These are phyloP conservation scores for Rubus parviflorus DNA, from an alignment of 306 rosid genomes.

Conservation along the genomic window DNA sequence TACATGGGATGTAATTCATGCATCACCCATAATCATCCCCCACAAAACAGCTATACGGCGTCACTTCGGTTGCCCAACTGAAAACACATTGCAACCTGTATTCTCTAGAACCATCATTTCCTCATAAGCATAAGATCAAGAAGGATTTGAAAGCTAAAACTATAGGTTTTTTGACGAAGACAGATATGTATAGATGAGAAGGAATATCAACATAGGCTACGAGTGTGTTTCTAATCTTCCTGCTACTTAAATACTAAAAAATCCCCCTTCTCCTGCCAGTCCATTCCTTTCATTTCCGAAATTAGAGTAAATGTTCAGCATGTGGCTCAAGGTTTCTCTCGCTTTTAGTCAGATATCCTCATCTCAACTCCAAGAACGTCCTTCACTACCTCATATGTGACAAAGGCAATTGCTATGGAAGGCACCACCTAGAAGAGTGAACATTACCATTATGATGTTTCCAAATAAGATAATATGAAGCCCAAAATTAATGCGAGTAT, in stretches of 20 bases:
- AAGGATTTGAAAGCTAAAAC: constrained; percentile 15
- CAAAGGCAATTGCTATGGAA: constrained; percentile 72
- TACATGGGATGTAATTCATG: background rate
- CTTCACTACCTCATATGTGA: constrained; percentile 61
- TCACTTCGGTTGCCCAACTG: background rate
- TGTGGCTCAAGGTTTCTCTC: constrained; percentile 11
- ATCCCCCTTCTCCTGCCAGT: constrained; percentile 26
- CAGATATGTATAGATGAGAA: constrained; percentile 7
- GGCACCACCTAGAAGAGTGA: constrained; percentile 61
- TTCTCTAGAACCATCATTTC: constrained; percentile 14
- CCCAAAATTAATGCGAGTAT: background rate
- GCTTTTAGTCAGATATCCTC: constrained; percentile 59
- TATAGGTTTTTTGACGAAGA: constrained; percentile 1
- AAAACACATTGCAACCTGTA: background rate
- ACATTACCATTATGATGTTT: background rate
- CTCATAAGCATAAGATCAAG: constrained; percentile 23
- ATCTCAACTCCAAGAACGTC: constrained; percentile 66
- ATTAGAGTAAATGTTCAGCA: constrained; percentile 1
- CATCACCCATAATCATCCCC: background rate
- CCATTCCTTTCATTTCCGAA: constrained; percentile 4
- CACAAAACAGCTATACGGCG: background rate
- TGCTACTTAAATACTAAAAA: constrained; percentile 7
- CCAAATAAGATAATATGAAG: too few species aligned
- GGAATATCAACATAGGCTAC: constrained; percentile 13
- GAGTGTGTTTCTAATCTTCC: constrained; percentile 25